These are phyloP conservation scores for Xylariaceae sp. DNA, from an alignment of 2,329 filamentous ascomycete species.

Conservation along the genomic window DNA sequence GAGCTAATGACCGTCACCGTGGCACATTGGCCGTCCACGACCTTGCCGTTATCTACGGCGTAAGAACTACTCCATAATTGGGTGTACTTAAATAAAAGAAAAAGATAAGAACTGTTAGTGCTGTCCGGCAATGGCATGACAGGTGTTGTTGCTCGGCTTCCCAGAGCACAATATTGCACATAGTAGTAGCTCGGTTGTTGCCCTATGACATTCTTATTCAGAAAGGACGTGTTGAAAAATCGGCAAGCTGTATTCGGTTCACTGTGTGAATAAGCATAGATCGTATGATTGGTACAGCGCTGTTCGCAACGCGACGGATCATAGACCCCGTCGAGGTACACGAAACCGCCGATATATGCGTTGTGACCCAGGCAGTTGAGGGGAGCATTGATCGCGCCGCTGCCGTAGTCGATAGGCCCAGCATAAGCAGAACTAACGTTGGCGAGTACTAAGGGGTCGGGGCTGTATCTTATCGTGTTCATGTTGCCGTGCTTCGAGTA, in stretches of 20 bases:
- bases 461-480: no score
- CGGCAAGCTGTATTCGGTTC: neutral
- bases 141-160: neutral
- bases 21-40: neutral
- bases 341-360: neutral
- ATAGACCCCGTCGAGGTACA: slow-evolving; percentile 1
- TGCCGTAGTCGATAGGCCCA: neutral
- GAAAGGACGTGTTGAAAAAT: slow-evolving; percentile 5
- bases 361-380: slow-evolving; percentile 1
- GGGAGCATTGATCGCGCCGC: slow-evolving; percentile 3
- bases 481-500: no score
- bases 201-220: slow-evolving; percentile 1
- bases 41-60: neutral
- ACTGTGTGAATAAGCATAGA: neutral
- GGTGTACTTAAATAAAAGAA: slow-evolving; percentile 2
- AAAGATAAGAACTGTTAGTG: neutral
- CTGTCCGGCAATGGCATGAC: no score
- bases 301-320: slow-evolving; percentile 2
- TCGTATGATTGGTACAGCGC: neutral
- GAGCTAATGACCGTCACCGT: neutral
- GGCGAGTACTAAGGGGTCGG: no score
- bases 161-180: slow-evolving; percentile 4
- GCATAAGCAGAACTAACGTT: no score
- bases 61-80: neutral
- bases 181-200: neutral